Evolutionary conservation across 352 stramenopile species (phyloP), one percentile per base, ranked within the genome.

Genomic region (Thalassiosira exigua): DNA sequence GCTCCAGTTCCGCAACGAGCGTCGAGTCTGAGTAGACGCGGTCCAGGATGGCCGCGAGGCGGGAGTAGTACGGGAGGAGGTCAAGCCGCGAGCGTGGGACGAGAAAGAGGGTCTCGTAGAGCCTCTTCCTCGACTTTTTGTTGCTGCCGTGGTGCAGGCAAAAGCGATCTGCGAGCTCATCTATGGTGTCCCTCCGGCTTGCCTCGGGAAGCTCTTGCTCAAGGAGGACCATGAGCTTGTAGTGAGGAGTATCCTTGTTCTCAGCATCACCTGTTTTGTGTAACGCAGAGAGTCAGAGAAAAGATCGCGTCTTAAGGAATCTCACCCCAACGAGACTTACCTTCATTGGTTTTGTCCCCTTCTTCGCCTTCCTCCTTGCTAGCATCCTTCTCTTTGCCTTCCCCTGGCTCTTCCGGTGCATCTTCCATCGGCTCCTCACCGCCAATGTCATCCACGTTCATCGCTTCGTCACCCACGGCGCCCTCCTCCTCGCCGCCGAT

Each of bases 151-250:
- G 97, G 56, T 95, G 96, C 59, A 98, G 97, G 85, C 95, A 98
- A 84, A 98, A 99, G 22, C 97, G 93, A 22, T 98, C 94, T 0
- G 96, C 96, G 12, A 98, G 92, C 56, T 98, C 98, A 85, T 99
- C 97, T 48, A 96, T 96, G 27, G 95, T 94, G 50, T 98, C 96
- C 36, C 96, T 93, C 65, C 96, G 97, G 67, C 96, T 92, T 69
- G 98, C 95, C 64, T 98, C 94, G 61, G 98, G 96, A 11, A 99
- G 83, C 29, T 97, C 96, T 50, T 97, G 91, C 64, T 98, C 95
- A 41, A 98, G 78, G 75, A 99, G 94, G 57, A 94, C 76, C 65
- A 82, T 92, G 1, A 96, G 76, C 60, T 97, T 95, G 72, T 98
- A 96, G 69, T 98, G 97, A 27, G 93, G 83, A 39, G 83, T 89